A percentile compares a stretch with the other conserved stretches of the same genome.
Evolutionary conservation across 2,329 filamentous ascomycete species (phyloP).

Genomic region (Dactylellina sp.): DNA sequence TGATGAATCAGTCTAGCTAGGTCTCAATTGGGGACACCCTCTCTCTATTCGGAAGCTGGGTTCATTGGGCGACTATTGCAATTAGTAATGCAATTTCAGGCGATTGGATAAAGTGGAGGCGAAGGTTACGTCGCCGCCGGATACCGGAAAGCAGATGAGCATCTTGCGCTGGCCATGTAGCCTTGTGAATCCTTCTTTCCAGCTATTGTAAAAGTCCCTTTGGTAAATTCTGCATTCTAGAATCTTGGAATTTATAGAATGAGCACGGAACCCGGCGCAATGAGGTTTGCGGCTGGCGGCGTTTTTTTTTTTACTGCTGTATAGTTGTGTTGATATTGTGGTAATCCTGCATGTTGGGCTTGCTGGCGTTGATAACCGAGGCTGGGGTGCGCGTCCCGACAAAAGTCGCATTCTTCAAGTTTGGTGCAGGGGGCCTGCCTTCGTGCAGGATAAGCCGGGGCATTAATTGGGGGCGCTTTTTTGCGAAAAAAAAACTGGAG

Average conservation of each 20-base stretch:
- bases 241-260: no score
- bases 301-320: background rate
- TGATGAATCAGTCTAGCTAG: no score
- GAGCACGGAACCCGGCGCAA: background rate
- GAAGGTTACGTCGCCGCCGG: no score
- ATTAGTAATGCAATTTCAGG: background rate
- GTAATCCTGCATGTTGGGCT: constrained; percentile 31
- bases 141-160: no score
- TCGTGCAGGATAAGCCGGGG: constrained; percentile 1
- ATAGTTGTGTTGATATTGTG: constrained; percentile 49
- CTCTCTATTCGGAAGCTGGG: background rate
- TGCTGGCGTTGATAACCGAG: constrained; percentile 52
- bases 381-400: constrained; percentile 43
- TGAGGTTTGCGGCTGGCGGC: background rate
- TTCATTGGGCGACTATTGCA: background rate
- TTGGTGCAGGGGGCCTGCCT: constrained; percentile 37
- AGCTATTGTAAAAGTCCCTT: background rate
- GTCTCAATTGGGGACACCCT: no score
- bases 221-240: no score
- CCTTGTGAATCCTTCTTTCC: no score
- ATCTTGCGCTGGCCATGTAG: no score
- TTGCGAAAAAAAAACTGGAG: constrained; percentile 14
- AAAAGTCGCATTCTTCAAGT: constrained; percentile 18
- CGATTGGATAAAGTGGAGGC: background rate
- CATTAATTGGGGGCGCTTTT: constrained; percentile 11